Evolutionary conservation across 2,329 filamentous ascomycete genomes (phyloP).

Genomic region (Trichophyton benhamiae): DNA sequence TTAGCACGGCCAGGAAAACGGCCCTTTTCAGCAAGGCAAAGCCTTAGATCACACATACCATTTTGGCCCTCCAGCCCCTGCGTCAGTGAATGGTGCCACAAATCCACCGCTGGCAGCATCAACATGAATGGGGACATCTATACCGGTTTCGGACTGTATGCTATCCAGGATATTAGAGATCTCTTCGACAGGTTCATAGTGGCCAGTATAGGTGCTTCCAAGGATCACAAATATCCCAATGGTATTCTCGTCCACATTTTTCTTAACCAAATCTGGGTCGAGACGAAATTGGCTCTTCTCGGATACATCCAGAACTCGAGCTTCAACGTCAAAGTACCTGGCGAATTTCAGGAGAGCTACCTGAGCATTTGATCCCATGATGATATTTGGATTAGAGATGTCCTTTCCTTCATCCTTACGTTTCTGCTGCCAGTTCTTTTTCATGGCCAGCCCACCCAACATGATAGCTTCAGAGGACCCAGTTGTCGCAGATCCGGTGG

Average conservation of each 20-base stretch:
- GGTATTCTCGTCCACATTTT: slow-evolving; percentile 63
- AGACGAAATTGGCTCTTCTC: slow-evolving; percentile 49
- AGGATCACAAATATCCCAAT: slow-evolving; percentile 65
- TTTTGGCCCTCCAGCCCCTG: slow-evolving; percentile 37
- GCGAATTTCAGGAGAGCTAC: slow-evolving; percentile 63
- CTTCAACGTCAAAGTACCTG: slow-evolving; percentile 61
- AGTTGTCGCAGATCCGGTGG: slow-evolving; percentile 57
- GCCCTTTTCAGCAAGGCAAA: neutral
- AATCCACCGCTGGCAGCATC: slow-evolving; percentile 34
- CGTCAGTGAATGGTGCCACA: slow-evolving; percentile 32
- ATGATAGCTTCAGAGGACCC: slow-evolving; percentile 61
- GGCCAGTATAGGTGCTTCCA: slow-evolving; percentile 60
- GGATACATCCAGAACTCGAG: slow-evolving; percentile 51
- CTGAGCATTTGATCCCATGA: slow-evolving; percentile 64
- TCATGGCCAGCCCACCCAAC: slow-evolving; percentile 60
- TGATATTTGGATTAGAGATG: slow-evolving; percentile 53
- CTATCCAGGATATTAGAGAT: slow-evolving; percentile 53
- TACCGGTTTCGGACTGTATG: slow-evolving; percentile 48
- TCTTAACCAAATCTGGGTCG: slow-evolving; percentile 50
- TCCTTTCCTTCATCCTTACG: slow-evolving; percentile 50
- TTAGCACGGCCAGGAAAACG: neutral
- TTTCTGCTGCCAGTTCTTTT: slow-evolving; percentile 59
- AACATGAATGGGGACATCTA: slow-evolving; percentile 51
- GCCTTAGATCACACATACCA: slow-evolving; percentile 32
- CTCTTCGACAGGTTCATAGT: slow-evolving; percentile 60